A percentile compares a stretch with the other conserved stretches of the same genome.
Conservation (phyloP, 179 eudicot species). For the Silene vulgaris region DNA sequence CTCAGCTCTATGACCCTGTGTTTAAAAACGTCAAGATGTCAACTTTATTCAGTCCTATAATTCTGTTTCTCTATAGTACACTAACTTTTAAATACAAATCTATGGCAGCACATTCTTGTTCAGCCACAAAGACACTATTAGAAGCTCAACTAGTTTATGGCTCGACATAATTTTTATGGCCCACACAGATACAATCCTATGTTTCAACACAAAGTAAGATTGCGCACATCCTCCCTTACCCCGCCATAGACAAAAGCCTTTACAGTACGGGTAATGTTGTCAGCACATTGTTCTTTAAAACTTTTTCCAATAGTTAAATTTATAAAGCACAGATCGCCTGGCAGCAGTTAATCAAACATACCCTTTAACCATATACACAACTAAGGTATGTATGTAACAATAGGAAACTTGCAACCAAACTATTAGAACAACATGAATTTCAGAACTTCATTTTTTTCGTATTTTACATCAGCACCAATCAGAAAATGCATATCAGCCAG, state of each 20-base stretch:
- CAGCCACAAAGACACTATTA: neutral
- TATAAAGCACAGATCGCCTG: no score
- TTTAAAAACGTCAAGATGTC: slow-evolving; percentile 13
- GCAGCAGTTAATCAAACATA: no score
- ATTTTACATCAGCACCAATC: neutral
- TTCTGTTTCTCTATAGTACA: neutral
- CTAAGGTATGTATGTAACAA: neutral
- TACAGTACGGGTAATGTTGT: no score
- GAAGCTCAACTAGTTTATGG: neutral
- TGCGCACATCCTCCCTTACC: neutral
- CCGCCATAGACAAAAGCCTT: neutral
- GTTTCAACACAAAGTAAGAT: neutral
- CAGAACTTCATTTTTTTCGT: neutral
- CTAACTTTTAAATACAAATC: neutral
- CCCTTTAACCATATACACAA: slow-evolving; percentile 1
- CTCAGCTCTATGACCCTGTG: slow-evolving; percentile 97
- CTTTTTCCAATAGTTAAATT: no score
- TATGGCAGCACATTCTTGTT: neutral
- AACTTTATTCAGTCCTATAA: neutral
- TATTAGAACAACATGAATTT: neutral
- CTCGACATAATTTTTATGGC: neutral
- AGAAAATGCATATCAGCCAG: neutral
- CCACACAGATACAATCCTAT: neutral
- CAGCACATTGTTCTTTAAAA: no score
- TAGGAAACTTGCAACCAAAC: neutral